phyloP scores from a whole-genome alignment of 148 eudicot genomes.

The Oxyria digyna region DNA sequence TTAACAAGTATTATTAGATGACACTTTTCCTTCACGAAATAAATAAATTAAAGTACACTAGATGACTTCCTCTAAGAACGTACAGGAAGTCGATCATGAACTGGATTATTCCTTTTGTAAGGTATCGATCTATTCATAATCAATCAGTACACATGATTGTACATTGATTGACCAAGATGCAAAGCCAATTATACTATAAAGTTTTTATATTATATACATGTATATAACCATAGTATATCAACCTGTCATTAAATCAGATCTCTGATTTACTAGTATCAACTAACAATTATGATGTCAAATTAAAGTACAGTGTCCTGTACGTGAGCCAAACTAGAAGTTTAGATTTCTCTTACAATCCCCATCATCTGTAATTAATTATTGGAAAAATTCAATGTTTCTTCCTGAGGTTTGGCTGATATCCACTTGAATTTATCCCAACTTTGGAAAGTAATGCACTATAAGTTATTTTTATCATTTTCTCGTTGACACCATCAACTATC shows the following conservation, averaged over 20 bases:
- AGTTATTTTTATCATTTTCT: background rate
- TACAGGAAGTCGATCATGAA: constrained; percentile 1
- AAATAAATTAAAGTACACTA: too few species aligned
- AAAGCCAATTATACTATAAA: background rate
- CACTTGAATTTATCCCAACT: background rate
- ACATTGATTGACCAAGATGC: background rate
- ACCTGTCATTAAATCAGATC: background rate
- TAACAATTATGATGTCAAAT: background rate
- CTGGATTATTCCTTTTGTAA: constrained; percentile 5
- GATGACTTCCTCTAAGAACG: background rate
- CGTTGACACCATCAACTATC: too few species aligned
- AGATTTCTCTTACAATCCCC: background rate
- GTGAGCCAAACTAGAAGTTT: background rate
- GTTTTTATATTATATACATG: background rate
- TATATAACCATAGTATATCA: background rate
- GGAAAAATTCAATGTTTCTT: background rate
- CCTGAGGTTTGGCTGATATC: too few species aligned
- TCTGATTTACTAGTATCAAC: background rate
- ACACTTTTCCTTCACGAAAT: too few species aligned
- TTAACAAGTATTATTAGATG: too few species aligned
- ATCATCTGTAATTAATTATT: background rate
- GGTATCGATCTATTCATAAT: background rate
- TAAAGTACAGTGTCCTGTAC: background rate
- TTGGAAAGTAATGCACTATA: background rate
- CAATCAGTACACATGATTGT: background rate